Base-by-base conservation (phyloP, 148 eudicot species). In the Silene conica region DNA sequence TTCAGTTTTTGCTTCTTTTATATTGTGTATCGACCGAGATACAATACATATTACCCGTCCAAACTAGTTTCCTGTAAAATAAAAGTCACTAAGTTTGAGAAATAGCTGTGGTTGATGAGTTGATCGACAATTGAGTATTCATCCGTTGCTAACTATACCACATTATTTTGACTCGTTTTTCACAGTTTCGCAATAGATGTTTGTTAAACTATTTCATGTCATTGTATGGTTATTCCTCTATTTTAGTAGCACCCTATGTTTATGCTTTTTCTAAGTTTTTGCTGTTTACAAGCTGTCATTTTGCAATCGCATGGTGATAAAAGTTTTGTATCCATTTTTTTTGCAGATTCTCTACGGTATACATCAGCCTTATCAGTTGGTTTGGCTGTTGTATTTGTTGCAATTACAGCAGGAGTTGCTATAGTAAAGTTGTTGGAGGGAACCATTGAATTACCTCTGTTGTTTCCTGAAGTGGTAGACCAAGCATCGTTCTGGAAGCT, bases 331-430 rank as follows among this genome's bases (percentile, higher is more conserved):
- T 55, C 63, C 38, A 20, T 11, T 56, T 62, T 8, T 58, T 50
- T 59, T 75, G 63, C 84, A 90, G 97, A 92, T 88, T 92, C 97
- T 16, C 77, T 92, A 77, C 80, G 92, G 80, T 92, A 88, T 78
- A 88, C 97, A 54, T 92, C 97, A 74, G 96, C 97, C 43, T 80
- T 92, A 73, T 92, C 97, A 10, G 91, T 92, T 54, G 97, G 77
- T 73, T 81, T 92, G 85, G 97, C 96, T 34, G 75, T 90, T 74
- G 96, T 90, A 21, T 92, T 92, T 78, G 89, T 92, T 73, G 91
- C 86, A 64, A 87, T 92, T 63, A 90, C 84, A 19, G 92, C 89
- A 38, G 97, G 96, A 77, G 80, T 92, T 28, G 80, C 86, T 45
- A 58, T 88, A 70, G 76, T 83, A 9, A 90, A 92, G 80, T 54